phyloP scores from a whole-genome alignment of 495 filamentous ascomycete species.

The Aspergillus bertholletiae region DNA sequence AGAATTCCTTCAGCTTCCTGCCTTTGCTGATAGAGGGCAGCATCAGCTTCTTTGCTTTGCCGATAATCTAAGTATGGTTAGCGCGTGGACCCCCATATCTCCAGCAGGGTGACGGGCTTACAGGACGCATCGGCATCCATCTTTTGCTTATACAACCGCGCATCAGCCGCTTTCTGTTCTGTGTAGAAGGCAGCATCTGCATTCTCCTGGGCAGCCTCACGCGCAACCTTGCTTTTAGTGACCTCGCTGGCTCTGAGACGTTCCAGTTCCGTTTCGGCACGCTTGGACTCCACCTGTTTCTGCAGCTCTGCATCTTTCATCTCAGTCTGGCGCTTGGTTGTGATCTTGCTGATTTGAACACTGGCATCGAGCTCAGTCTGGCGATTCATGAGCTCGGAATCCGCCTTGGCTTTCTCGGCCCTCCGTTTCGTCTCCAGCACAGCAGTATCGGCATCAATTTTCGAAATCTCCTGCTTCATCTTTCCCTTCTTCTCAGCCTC shows the following conservation, averaged over 20 bases:
- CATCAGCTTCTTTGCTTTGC: constrained; percentile 59
- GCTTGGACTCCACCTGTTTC: constrained; percentile 68
- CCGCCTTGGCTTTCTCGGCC: constrained; percentile 71
- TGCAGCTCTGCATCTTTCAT: constrained; percentile 71
- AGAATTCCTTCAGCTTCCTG: constrained; percentile 70
- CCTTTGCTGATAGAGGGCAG: constrained; percentile 54
- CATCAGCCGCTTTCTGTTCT: constrained; percentile 50
- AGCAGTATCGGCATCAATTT: constrained; percentile 77
- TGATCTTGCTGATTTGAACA: constrained; percentile 68
- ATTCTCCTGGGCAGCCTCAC: constrained; percentile 68
- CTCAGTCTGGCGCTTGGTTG: constrained; percentile 66
- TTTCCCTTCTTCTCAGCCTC: constrained; percentile 73
- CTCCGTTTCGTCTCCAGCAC: constrained; percentile 81
- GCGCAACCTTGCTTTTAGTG: constrained; percentile 68
- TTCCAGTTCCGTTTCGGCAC: constrained; percentile 75
- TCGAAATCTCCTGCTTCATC: constrained; percentile 75
- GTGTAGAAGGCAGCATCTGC: constrained; percentile 59
- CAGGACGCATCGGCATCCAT: constrained; percentile 53
- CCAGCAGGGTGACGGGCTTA: constrained; percentile 18
- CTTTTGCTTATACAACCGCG: constrained; percentile 53
- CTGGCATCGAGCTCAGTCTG: constrained; percentile 68
- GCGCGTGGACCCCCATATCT: constrained; percentile 33
- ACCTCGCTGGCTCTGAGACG: constrained; percentile 71
- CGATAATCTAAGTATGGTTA: constrained; percentile 20
- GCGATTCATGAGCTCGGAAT: constrained; percentile 65